Evolutionary conservation across 495 filamentous ascomycete species (phyloP), one percentile per base, ranked within the genome.

Genomic region (Penicillium odoratum): DNA sequence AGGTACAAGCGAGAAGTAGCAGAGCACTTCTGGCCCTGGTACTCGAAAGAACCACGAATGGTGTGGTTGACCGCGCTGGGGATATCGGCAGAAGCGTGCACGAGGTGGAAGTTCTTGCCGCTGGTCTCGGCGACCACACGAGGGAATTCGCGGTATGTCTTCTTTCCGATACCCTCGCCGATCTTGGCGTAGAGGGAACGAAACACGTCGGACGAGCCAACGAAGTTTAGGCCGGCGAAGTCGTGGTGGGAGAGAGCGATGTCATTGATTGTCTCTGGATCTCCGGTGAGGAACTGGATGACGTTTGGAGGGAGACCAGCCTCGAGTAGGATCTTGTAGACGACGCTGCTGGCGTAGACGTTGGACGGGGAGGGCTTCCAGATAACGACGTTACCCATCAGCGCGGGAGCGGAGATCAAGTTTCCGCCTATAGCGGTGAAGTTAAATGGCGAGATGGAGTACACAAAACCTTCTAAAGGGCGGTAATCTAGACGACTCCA

Each of bases 61-160:
- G 91, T 95, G 60, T 94, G 87, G 45, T 88, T 77, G 9, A 85
- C 88, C 29, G 91, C 91, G 62, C 91, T 93, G 34, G 81, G 71
- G 46, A 92, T 64, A 60, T 94, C 88, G 36, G 91, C 91, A 4
- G 83, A 86, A 6, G 76, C 58, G 67, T 95, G 90, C 45, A 96
- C 70, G 40, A 96, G 77, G 74, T 93, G 91, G 79, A 92, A 96
- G 74, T 96, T 96, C 83, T 96, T 96, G 58, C 91, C 91, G 56
- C 90, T 89, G 3, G 91, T 94, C 78, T 95, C 91, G 54, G 86
- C 91, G 15, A 93, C 89, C 33, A 94, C 84, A 58, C 91, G 84
- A 13, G 91, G 91, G 73, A 91, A 95, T 45, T 84, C 81, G 54
- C 80, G 77, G 68, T 92, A 95, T 18, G 76, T 78, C 47, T 83